These are phyloP conservation scores for Wickerhamiella galacta DNA, from an alignment of 805 yeast genomes.

Conservation along the genomic window DNA sequence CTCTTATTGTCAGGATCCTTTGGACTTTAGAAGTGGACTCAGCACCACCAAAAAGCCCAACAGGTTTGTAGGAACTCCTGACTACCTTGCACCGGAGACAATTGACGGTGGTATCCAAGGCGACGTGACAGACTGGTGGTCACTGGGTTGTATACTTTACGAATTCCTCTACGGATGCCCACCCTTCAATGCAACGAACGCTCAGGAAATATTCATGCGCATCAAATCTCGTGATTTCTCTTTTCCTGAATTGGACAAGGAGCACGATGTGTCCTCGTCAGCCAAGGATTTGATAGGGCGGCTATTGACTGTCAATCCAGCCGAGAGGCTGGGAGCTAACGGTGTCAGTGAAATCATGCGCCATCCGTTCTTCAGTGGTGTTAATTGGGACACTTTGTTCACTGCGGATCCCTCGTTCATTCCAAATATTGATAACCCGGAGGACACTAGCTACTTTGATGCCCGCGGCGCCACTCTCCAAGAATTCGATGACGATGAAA, in stretches of 20 bases:
- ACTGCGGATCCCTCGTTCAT: conserved; percentile 65
- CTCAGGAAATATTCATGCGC: conserved; percentile 67
- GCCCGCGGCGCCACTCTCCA: conserved; percentile 67
- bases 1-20: too few relatives aligned
- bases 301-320: conserved; percentile 48
- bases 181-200: conserved; percentile 75
- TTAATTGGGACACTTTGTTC: conserved; percentile 56
- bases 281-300: conserved; percentile 60
- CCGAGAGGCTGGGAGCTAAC: conserved; percentile 47
- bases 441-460: conserved; percentile 83
- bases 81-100: conserved; percentile 93
- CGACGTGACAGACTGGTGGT: conserved; percentile 96
- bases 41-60: too few relatives aligned
- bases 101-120: conserved; percentile 71
- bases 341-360: conserved; percentile 65
- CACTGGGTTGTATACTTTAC: conserved; percentile 86
- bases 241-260: conserved; percentile 56
- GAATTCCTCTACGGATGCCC: conserved; percentile 88
- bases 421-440: conserved; percentile 65
- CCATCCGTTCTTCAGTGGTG: conserved; percentile 63
- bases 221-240: conserved; percentile 57
- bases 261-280: conserved; percentile 31
- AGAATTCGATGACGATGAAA: conserved; percentile 33
- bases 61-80: conserved; percentile 94
- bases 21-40: background rate